Evolutionary conservation across 768 basidiomycete species (phyloP), one percentile per base, ranked within the genome.

Genomic region (Termitomyces sp.): DNA sequence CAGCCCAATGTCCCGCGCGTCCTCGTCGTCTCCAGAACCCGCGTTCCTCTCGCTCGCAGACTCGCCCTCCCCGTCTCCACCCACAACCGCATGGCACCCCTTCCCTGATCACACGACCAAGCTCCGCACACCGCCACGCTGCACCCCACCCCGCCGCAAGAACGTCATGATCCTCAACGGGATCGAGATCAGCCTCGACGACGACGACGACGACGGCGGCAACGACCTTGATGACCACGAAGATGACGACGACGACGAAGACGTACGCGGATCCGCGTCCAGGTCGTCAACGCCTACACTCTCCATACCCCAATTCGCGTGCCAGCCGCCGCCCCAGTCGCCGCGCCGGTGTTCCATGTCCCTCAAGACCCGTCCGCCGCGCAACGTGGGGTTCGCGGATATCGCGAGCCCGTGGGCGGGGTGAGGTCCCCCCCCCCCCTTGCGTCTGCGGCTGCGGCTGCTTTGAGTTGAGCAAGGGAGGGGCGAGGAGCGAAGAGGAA

Each of bases 1-100:
- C 64, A 75, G 73, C 50, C 73, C 74, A 6, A 63, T 65, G 2
- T 74, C 73, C 1, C 67, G 71, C 37, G 71, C 74, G 6, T 75
- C 73, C 39, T 73, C 72, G 1, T 64, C 62, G 1, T 72, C 73
- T 3, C 72, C 74, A 3, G 69, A 70, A 42, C 69, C 70, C 2
- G 56, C 68, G 1, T 70, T 68, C n/a, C 66, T 74, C 36, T 67
- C 71, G 34, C 66, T 72, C 4, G 67, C 45, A 46, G 45, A 24
- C 71, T 55, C 62, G 22, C 15, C 24, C 1, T 46, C 55, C 3
- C 22, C 41, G 1, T 42, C n/a, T 5, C 41, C 59, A 2, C 30
- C 31, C 1, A 54, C 58, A 11, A 57, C 62, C 0, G 55, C 62
- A 0, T 60, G 62, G 58, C 58, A 63, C 30, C 55, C 62, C 2